phyloP scores from a whole-genome alignment of 2,329 filamentous ascomycete species.

The Podosphaera aphanis region DNA sequence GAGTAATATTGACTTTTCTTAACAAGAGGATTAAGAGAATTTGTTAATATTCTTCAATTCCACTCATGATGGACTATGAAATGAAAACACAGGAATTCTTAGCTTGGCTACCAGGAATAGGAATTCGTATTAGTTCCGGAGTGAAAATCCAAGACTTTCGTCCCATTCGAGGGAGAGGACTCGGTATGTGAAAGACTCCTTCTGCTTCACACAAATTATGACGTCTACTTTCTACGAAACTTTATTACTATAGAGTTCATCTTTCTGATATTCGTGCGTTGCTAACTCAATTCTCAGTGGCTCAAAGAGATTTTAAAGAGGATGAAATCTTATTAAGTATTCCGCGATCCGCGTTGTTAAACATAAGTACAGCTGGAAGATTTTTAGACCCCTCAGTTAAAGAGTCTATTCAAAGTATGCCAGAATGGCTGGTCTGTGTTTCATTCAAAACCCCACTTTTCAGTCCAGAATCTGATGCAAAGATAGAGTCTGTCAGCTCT shows the following conservation, averaged over 20 bases:
- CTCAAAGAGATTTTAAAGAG: conserved; percentile 29
- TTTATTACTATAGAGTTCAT: background rate
- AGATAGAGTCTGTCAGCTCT: conserved; percentile 12
- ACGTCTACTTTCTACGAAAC: background rate
- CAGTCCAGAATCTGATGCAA: background rate
- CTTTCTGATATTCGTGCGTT: background rate
- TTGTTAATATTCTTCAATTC: background rate
- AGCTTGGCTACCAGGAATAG: conserved; percentile 29
- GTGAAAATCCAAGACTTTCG: conserved; percentile 34
- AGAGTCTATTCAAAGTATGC: conserved; percentile 14
- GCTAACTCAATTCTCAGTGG: conserved; percentile 22
- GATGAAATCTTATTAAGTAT: conserved; percentile 44
- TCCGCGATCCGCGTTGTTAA: conserved; percentile 34
- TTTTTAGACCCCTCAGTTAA: conserved; percentile 2
- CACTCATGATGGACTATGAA: conserved; percentile 17
- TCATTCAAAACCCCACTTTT: background rate
- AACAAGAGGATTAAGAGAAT: too few relatives aligned
- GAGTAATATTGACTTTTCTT: too few relatives aligned
- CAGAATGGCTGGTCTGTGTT: conserved; percentile 19
- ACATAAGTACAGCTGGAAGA: conserved; percentile 30
- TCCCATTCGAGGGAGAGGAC: conserved; percentile 30
- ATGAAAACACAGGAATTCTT: conserved; percentile 27
- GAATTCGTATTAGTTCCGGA: conserved; percentile 31
- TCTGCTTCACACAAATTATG: background rate
- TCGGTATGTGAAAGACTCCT: conserved; percentile 25